Evolutionary conservation across 2,329 filamentous ascomycete genomes (phyloP).

Genomic region (Biscogniauxia mediterranea): DNA sequence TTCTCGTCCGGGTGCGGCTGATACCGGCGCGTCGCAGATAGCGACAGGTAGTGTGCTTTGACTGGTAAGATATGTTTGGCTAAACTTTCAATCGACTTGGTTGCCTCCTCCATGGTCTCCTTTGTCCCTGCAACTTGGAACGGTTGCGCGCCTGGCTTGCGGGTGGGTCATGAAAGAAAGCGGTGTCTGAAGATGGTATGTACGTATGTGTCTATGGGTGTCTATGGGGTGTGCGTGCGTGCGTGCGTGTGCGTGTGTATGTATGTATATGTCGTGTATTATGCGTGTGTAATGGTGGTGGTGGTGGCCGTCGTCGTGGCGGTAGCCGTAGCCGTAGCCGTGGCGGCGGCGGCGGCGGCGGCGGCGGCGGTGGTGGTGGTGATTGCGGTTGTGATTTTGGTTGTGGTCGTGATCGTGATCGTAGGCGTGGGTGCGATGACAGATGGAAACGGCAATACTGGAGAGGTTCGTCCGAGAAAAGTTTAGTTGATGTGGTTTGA

Average conservation of each 20-base stretch:
- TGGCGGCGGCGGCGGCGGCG: too few species aligned
- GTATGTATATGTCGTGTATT: too few species aligned
- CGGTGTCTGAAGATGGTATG: constrained; percentile 6
- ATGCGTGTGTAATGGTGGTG: too few species aligned
- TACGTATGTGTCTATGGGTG: not conserved
- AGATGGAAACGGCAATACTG: not conserved
- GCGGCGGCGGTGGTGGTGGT: too few species aligned
- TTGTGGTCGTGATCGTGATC: too few species aligned
- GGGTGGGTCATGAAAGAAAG: constrained; percentile 30
- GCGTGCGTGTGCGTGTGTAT: too few species aligned
- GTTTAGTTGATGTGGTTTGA: not conserved
- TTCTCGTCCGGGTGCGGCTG: constrained; percentile 40
- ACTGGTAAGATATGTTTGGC: constrained; percentile 51
- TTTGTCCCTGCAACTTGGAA: constrained; percentile 33
- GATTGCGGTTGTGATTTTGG: too few species aligned
- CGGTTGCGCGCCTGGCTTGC: constrained; percentile 31
- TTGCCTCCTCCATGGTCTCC: constrained; percentile 55
- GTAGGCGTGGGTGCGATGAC: not conserved
- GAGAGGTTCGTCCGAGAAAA: not conserved
- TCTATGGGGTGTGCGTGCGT: not conserved
- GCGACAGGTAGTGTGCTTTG: constrained; percentile 52
- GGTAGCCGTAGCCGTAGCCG: too few species aligned
- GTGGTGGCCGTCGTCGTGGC: too few species aligned
- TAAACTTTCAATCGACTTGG: constrained; percentile 54
- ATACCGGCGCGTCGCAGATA: constrained; percentile 48